Evolutionary conservation across 2,329 filamentous ascomycete species (phyloP).

Genomic region (Whalleya microplaca): DNA sequence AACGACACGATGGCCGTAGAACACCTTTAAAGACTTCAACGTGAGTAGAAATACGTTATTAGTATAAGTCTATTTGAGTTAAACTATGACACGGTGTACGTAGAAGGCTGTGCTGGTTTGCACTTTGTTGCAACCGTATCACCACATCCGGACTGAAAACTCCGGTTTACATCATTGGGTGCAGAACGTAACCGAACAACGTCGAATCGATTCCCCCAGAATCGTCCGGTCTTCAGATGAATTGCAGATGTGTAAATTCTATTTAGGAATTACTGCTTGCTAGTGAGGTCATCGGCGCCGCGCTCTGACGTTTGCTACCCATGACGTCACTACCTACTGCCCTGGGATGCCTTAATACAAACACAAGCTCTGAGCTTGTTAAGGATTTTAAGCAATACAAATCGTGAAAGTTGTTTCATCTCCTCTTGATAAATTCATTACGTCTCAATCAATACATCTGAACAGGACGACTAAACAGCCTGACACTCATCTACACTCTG

Average conservation of each 20-base stretch:
- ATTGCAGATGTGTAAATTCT: conserved; percentile 2
- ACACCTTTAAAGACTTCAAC: too few species aligned
- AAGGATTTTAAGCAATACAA: neutral
- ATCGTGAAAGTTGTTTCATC: neutral
- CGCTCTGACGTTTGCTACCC: conserved; percentile 20
- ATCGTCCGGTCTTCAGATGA: conserved; percentile 12
- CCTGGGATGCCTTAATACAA: neutral
- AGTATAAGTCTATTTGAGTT: neutral
- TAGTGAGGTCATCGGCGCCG: conserved; percentile 29
- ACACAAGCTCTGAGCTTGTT: conserved; percentile 1
- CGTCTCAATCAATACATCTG: neutral
- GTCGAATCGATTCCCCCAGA: conserved; percentile 8
- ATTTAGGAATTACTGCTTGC: neutral
- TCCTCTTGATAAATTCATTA: neutral
- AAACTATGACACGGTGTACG: neutral
- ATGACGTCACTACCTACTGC: conserved; percentile 30
- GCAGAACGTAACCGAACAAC: neutral
- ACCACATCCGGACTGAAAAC: conserved; percentile 9
- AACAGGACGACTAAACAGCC: neutral
- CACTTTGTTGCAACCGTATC: too few species aligned
- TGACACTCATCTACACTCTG: neutral
- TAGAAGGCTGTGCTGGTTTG: too few species aligned
- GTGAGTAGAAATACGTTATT: too few species aligned
- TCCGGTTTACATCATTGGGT: neutral
- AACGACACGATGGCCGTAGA: too few species aligned